Percentiles rank a stretch among this genome's conserved stretches.
phyloP scores from a whole-genome alignment of 2,329 filamentous ascomycete species.

The Dothistroma septosporum region DNA sequence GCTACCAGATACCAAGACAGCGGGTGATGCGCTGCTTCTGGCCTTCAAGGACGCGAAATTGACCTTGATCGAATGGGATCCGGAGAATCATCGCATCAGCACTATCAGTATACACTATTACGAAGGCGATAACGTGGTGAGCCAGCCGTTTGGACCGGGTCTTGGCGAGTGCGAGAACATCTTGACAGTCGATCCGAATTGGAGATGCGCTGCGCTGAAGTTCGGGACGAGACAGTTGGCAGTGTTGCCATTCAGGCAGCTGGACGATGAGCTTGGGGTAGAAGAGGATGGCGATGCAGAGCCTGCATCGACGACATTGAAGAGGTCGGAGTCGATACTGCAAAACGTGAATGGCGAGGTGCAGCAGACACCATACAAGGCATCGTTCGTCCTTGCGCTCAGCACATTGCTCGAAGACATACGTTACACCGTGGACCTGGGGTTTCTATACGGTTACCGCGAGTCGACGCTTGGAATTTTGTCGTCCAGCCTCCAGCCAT shows the following conservation, averaged over 20 bases:
- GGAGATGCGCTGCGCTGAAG: slow-evolving; percentile 88
- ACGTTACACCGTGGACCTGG: slow-evolving; percentile 83
- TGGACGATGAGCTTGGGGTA: slow-evolving; percentile 67
- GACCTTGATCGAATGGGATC: slow-evolving; percentile 90
- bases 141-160: slow-evolving; percentile 68
- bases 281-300: slow-evolving; percentile 79
- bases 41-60: slow-evolving; percentile 89
- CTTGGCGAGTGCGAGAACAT: slow-evolving; percentile 74
- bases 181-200: slow-evolving; percentile 82
- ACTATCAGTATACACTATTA: slow-evolving; percentile 98
- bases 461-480: slow-evolving; percentile 96
- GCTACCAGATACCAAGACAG: slow-evolving; percentile 66
- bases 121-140: slow-evolving; percentile 72
- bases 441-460: slow-evolving; percentile 93
- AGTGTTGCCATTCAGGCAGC: slow-evolving; percentile 86
- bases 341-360: slow-evolving; percentile 37
- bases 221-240: slow-evolving; percentile 86
- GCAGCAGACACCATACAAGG: slow-evolving; percentile 65
- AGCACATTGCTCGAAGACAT: slow-evolving; percentile 83
- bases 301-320: slow-evolving; percentile 29
- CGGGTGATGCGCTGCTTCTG: slow-evolving; percentile 77
- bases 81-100: slow-evolving; percentile 69
- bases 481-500: slow-evolving; percentile 69
- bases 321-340: slow-evolving; percentile 18
- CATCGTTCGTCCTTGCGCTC: slow-evolving; percentile 89